These are phyloP conservation scores for Aspergillus aculeatus DNA, from an alignment of 2,329 filamentous ascomycete genomes.

Conservation along the genomic window DNA sequence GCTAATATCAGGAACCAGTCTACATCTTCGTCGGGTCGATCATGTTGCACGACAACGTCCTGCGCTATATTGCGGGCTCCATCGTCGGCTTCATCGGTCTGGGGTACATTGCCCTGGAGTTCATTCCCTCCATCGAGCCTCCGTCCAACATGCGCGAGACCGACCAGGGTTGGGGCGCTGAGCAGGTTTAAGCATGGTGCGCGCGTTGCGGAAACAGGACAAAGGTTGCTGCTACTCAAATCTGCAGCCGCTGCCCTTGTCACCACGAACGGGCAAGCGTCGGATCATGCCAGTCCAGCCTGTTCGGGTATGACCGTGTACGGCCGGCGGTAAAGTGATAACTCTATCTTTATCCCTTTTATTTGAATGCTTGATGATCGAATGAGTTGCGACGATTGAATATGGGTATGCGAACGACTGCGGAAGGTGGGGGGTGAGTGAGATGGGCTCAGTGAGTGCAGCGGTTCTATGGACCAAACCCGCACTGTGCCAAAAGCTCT, in stretches of 20 bases:
- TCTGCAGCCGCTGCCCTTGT: not conserved
- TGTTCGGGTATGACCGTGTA: not conserved
- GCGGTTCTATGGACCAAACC: not conserved
- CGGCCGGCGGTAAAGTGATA: not conserved
- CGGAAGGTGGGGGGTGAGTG: not conserved
- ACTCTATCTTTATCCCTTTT: not conserved
- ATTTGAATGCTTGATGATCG: not conserved
- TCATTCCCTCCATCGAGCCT: conserved; percentile 74
- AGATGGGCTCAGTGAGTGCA: not conserved
- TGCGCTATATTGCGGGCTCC: conserved; percentile 73
- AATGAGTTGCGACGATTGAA: not conserved
- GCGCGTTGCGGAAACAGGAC: not conserved
- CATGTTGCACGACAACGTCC: conserved; percentile 65
- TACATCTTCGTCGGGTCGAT: conserved; percentile 94
- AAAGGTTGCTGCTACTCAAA: not conserved
- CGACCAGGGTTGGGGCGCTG: conserved; percentile 72
- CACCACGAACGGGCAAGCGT: not conserved
- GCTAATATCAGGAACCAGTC: conserved; percentile 56
- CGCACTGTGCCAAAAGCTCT: not conserved
- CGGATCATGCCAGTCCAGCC: not conserved
- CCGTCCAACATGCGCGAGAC: conserved; percentile 79
- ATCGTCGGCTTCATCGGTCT: conserved; percentile 77
- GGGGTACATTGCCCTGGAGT: conserved; percentile 73
- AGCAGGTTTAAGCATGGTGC: conserved; percentile 61
- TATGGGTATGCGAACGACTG: not conserved